A percentile compares a stretch with the other conserved stretches of the same genome.
These are phyloP conservation scores for Lyophyllum atratum DNA, from an alignment of 768 basidiomycete genomes.

Conservation along the genomic window DNA sequence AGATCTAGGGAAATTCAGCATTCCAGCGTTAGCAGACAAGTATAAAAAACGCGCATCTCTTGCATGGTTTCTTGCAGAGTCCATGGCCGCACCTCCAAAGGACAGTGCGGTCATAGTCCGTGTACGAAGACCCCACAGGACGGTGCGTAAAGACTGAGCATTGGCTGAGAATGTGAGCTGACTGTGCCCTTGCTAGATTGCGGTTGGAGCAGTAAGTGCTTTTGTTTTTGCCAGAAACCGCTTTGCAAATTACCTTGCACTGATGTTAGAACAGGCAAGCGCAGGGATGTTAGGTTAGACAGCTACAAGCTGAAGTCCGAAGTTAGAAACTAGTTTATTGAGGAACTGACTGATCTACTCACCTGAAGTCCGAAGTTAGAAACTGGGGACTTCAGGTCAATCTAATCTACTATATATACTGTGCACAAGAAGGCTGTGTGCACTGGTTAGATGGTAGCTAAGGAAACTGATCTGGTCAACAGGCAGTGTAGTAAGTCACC, in stretches of 20 bases:
- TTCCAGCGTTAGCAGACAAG: constrained; percentile 11
- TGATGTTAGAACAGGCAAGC: too few species aligned
- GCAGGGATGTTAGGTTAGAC: too few species aligned
- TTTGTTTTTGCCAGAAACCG: constrained; percentile 19
- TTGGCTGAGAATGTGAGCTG: neutral
- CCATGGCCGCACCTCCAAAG: constrained; percentile 18
- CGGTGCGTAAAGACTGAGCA: constrained; percentile 10
- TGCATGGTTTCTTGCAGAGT: constrained; percentile 20
- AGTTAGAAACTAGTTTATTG: too few species aligned
- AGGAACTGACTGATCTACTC: too few species aligned
- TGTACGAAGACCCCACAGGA: constrained; percentile 20
- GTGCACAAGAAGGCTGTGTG: too few species aligned
- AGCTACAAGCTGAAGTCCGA: too few species aligned
- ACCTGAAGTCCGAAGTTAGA: too few species aligned
- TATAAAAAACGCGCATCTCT: constrained; percentile 12
- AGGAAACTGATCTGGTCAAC: too few species aligned
- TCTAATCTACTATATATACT: too few species aligned
- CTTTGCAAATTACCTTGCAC: constrained; percentile 23
- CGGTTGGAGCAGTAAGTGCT: constrained; percentile 21
- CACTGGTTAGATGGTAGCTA: too few species aligned
- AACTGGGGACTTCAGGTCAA: too few species aligned
- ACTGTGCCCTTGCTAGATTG: constrained; percentile 14
- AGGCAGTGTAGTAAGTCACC: too few species aligned
- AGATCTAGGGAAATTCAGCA: constrained; percentile 14
- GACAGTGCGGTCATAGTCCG: constrained; percentile 16